phyloP scores from a whole-genome alignment of 768 basidiomycete genomes.

The Albatrellus ellisii region DNA sequence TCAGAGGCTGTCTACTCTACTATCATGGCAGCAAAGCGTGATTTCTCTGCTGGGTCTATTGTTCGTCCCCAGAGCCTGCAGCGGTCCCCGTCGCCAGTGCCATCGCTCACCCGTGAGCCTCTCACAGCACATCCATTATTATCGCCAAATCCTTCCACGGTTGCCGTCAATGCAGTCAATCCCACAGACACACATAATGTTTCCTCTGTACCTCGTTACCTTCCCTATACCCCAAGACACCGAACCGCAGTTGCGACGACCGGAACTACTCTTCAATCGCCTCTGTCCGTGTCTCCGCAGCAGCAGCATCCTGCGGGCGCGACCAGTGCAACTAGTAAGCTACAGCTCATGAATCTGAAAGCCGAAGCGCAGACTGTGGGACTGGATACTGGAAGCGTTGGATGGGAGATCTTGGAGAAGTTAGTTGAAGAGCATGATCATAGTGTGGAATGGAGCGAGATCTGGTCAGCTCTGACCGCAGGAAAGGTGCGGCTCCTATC shows the following conservation, averaged over 20 bases:
- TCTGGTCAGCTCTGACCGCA: conserved; percentile 48
- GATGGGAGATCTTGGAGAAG: conserved; percentile 71
- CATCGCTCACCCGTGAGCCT: conserved; percentile 29
- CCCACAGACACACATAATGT: conserved; percentile 7
- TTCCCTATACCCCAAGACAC: conserved; percentile 69
- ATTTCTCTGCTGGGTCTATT: conserved; percentile 43
- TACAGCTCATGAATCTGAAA: conserved; percentile 64
- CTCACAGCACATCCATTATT: conserved; percentile 55
- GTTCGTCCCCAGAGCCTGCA: conserved; percentile 36
- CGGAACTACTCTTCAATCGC: conserved; percentile 26
- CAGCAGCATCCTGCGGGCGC: conserved; percentile 42
- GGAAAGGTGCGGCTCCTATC: conserved; percentile 55
- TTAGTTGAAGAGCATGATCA: conserved; percentile 40
- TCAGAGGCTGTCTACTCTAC: conserved; percentile 15
- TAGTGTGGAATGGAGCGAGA: conserved; percentile 50
- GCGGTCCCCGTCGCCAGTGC: conserved; percentile 23
- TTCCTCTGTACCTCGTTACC: conserved; percentile 35
- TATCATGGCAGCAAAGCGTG: conserved; percentile 25
- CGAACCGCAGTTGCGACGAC: conserved; percentile 34
- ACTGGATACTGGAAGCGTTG: conserved; percentile 47
- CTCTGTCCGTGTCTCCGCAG: conserved; percentile 24
- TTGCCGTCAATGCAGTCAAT: conserved; percentile 16
- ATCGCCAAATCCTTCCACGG: conserved; percentile 25
- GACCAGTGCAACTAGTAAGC: conserved; percentile 50
- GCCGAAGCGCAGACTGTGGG: conserved; percentile 58